Percentiles rank a stretch among this genome's conserved stretches.
These are phyloP conservation scores for Colletotrichum sp. DNA, from an alignment of 2,329 filamentous ascomycete species.

Conservation along the genomic window DNA sequence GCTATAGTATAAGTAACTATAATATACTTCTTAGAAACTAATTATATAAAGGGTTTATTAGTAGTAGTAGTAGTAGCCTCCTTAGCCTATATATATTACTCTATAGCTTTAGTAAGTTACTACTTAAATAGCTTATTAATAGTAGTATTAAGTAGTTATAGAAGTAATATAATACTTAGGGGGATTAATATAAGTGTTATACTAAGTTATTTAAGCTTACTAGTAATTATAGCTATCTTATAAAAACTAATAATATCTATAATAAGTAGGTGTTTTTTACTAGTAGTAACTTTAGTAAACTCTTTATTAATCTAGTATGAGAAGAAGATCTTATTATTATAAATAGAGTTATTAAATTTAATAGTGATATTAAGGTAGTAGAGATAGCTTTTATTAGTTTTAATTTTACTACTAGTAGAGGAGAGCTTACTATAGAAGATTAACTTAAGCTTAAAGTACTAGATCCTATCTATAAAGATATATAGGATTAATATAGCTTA, in stretches of 20 bases:
- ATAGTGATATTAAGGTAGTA: not conserved
- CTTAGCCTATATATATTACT: not conserved
- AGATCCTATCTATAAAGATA: not conserved
- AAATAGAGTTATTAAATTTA: not conserved
- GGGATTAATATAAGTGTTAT: not conserved
- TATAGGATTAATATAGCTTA: not conserved
- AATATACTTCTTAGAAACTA: not conserved
- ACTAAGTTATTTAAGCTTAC: not conserved
- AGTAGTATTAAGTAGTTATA: not conserved
- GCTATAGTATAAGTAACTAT: too few relatives aligned
- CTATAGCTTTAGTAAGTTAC: not conserved
- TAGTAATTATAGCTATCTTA: not conserved
- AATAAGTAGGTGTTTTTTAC: not conserved
- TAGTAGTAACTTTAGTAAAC: not conserved
- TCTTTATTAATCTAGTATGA: not conserved
- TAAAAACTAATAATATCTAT: not conserved
- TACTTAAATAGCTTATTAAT: not conserved
- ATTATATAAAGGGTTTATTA: not conserved
- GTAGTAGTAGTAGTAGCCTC: too few relatives aligned
- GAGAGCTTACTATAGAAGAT: not conserved
- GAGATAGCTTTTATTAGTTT: not conserved
- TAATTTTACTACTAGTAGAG: not conserved
- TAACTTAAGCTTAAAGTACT: not conserved
- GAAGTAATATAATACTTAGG: not conserved
- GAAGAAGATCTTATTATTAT: not conserved